Base-by-base conservation (phyloP, 176 grass and related monocot genomes). In the Alloteropsis semialata region DNA sequence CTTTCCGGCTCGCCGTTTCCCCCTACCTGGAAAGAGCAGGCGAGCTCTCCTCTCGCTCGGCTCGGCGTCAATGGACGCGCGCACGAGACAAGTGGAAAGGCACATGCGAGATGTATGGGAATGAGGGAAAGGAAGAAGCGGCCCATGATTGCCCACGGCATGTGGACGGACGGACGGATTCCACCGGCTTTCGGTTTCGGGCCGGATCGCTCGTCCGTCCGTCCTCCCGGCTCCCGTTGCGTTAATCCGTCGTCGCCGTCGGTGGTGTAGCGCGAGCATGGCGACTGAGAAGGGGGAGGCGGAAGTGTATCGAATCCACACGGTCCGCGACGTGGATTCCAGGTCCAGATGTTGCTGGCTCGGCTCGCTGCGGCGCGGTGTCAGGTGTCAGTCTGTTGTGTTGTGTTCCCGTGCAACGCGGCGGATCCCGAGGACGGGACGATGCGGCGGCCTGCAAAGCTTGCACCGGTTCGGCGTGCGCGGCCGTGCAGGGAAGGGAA, bases 101-200 rank as follows among this genome's bases (percentile, higher is more conserved):
- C 42, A 49, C 75, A 71, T 71, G 75, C 44, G 36, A 64, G 64
- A 43, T n/a, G 44, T 74, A 86, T 80, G 38, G 79, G 79, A 87
- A 87, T 53, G 86, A 59, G 85, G 22, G 72, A 76, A 82, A 82
- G 78, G 58, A 29, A 22, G 59, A 2, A 67, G 45, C 28, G 19
- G 1, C 9, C 24, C 38, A 59, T 36, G 69, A 89, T 89, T 76
- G 70, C 70, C 43, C 10, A 9, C 15, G 0, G 21, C 34, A 63
- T 77, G 71, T 46, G 63, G 71, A n/a, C n/a, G n/a, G n/a, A n/a
- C n/a, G n/a, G n/a, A 81, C 77, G 72, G 78, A 85, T 77, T 49
- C 36, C 33, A 28, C 67, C 76, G 75, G 30, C 32, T 76, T 76
- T 65, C 54, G 54, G 54, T 76, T 76, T 65, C 54, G 54, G 54